phyloP scores from a whole-genome alignment of 2,329 filamentous ascomycete species.

The Epichloe scottii region DNA sequence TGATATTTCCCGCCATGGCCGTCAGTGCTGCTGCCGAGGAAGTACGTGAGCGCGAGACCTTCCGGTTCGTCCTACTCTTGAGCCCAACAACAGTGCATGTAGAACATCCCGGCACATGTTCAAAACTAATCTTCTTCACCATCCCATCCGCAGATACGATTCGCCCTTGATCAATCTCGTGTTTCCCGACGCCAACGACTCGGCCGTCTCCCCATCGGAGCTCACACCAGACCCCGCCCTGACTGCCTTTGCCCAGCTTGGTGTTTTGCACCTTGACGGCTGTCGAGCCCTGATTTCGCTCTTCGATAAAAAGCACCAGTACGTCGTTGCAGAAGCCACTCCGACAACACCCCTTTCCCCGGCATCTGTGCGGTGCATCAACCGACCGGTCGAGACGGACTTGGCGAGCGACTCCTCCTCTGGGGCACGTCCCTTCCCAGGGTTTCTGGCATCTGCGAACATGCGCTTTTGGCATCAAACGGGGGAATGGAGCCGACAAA shows the following conservation, averaged over 20 bases:
- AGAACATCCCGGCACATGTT: neutral
- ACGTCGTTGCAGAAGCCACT: conserved; percentile 39
- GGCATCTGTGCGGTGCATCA: conserved; percentile 4
- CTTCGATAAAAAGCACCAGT: conserved; percentile 34
- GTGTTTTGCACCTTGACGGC: conserved; percentile 27
- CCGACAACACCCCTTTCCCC: conserved; percentile 23
- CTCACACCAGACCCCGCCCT: conserved; percentile 25
- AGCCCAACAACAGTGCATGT: neutral
- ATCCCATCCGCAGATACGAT: conserved; percentile 1
- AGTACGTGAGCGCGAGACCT: conserved; percentile 5
- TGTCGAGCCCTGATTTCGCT: conserved; percentile 35
- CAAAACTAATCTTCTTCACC: neutral
- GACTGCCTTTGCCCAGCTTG: conserved; percentile 38
- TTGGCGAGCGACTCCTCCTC: conserved; percentile 12
- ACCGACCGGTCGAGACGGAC: conserved; percentile 1
- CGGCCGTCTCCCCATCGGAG: neutral
- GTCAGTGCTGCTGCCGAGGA: conserved; percentile 1
- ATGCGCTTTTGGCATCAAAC: conserved; percentile 10
- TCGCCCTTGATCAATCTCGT: conserved; percentile 5
- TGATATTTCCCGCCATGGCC: conserved; percentile 1
- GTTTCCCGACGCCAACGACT: neutral
- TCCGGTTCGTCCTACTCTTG: neutral
- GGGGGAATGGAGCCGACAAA: neutral
- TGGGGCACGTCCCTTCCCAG: conserved; percentile 22
- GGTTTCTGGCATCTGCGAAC: conserved; percentile 16